Evolutionary conservation across 495 filamentous ascomycete species (phyloP).

Genomic region (Penicillium alfredii): DNA sequence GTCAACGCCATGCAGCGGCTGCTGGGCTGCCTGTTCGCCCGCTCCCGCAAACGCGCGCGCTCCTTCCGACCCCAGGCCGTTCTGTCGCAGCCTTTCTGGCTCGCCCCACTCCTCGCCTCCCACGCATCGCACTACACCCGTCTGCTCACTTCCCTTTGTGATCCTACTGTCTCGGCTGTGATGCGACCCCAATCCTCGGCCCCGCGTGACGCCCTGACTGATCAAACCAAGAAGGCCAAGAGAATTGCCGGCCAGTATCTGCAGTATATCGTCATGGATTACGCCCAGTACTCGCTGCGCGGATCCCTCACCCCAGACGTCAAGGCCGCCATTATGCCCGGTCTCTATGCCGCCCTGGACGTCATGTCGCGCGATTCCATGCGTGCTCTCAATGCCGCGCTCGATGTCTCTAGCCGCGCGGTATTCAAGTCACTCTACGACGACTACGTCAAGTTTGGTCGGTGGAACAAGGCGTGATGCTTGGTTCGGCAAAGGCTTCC

Average conservation of each 20-base stretch:
- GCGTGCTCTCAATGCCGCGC: constrained; percentile 58
- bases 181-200: constrained; percentile 38
- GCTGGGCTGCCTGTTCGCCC: constrained; percentile 57
- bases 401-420: constrained; percentile 62
- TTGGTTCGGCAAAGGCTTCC: constrained; percentile 3
- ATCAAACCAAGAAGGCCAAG: constrained; percentile 70
- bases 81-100: constrained; percentile 39
- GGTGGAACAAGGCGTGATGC: constrained; percentile 54
- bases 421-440: constrained; percentile 68
- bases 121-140: constrained; percentile 62
- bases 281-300: constrained; percentile 59
- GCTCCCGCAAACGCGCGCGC: constrained; percentile 42
- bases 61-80: constrained; percentile 22
- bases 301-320: constrained; percentile 51
- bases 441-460: constrained; percentile 62
- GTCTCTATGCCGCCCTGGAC: constrained; percentile 65
- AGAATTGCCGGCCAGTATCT: constrained; percentile 70
- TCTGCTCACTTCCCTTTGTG: constrained; percentile 69
- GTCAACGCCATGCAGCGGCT: constrained; percentile 57
- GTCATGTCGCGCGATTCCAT: constrained; percentile 59
- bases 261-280: constrained; percentile 64
- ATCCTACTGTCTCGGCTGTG: constrained; percentile 70
- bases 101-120: constrained; percentile 36
- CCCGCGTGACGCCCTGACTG: constrained; percentile 52
- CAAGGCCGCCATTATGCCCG: constrained; percentile 62